Base-by-base conservation (phyloP, 2,329 filamentous ascomycete genomes). In the Aureobasidium leucospermi region DNA sequence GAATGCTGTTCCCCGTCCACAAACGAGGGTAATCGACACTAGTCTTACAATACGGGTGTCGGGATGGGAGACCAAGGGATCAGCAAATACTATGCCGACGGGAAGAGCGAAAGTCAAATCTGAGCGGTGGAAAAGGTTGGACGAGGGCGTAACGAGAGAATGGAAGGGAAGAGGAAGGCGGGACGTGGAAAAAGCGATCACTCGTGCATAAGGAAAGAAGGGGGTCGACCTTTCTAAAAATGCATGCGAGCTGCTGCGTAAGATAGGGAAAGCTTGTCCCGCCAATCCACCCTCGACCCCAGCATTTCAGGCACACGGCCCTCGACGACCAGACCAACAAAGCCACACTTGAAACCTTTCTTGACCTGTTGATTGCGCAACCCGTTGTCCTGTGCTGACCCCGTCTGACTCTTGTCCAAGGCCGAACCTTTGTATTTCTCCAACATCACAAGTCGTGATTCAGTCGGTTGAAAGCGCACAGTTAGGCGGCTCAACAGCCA, bases 231-330 rank as follows among this genome's bases (percentile, higher is more conserved):
- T 32, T 57, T 38, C 31, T 38, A 57, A 46, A 57, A 57, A 57
- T 57, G 52, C 49, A 53, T 28, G 49, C 34, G 19, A 15, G 36
- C 38, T 42, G 51, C 51, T 57, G 41, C 52, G 52, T 34, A 57
- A 58, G 55, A 58, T 48, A 48, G 55, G 28, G 34, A 58, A 46
- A 58, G 53, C 53, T 58, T 58, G 53, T 28, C 36, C 41, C 52
- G 48, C 36, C 48, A 41, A 52, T 52, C 41, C 48, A 41, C 15
- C 8, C 7, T 29, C 46, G 46, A 41, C 48, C 48, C 48, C 48
- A 13, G 48, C 39, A 43, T 55, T 23, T 32, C 39, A 34, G 10
- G 19, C 38, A 52, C 29, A 31, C 51, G 51, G 51, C 36, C 23
- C 48, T 53, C 49, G 31, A 42, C 47, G 34, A 29, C 28, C 16